phyloP scores from a whole-genome alignment of 352 stramenopile species.

The Globisporangium splendens region DNA sequence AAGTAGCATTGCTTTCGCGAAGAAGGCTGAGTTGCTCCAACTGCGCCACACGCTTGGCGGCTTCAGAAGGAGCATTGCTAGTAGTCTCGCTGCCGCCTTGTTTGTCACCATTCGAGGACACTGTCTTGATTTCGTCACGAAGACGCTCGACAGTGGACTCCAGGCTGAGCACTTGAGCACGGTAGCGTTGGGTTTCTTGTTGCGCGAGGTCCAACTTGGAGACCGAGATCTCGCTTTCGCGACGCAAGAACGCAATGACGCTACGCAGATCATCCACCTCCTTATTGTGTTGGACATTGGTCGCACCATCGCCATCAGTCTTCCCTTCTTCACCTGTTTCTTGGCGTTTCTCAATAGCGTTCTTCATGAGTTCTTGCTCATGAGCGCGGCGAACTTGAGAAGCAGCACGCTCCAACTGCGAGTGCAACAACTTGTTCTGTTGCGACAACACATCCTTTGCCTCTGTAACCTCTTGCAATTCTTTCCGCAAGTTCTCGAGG shows the following conservation, averaged over 20 bases:
- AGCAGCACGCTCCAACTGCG: slow-evolving; percentile 59
- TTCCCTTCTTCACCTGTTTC: not conserved
- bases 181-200: slow-evolving; percentile 62
- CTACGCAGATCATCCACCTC: slow-evolving; percentile 71
- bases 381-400: slow-evolving; percentile 55
- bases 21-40: slow-evolving; percentile 73
- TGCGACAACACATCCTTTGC: slow-evolving; percentile 48
- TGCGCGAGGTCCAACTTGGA: slow-evolving; percentile 71
- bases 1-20: slow-evolving; percentile 74
- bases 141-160: slow-evolving; percentile 59
- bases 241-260: slow-evolving; percentile 66
- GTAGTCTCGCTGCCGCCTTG: not conserved
- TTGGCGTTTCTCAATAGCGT: slow-evolving; percentile 3
- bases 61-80: slow-evolving; percentile 13
- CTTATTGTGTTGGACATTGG: slow-evolving; percentile 31
- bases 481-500: slow-evolving; percentile 42
- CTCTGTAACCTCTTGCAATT: slow-evolving; percentile 41
- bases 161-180: slow-evolving; percentile 46
- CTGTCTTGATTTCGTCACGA: slow-evolving; percentile 53
- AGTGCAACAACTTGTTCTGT: slow-evolving; percentile 75
- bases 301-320: slow-evolving; percentile 1
- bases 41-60: slow-evolving; percentile 55
- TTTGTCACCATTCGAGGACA: slow-evolving; percentile 13
- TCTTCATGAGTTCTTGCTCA: slow-evolving; percentile 48
- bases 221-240: slow-evolving; percentile 57